phyloP scores from a whole-genome alignment of 768 basidiomycete species.

The Epithele typhae region DNA sequence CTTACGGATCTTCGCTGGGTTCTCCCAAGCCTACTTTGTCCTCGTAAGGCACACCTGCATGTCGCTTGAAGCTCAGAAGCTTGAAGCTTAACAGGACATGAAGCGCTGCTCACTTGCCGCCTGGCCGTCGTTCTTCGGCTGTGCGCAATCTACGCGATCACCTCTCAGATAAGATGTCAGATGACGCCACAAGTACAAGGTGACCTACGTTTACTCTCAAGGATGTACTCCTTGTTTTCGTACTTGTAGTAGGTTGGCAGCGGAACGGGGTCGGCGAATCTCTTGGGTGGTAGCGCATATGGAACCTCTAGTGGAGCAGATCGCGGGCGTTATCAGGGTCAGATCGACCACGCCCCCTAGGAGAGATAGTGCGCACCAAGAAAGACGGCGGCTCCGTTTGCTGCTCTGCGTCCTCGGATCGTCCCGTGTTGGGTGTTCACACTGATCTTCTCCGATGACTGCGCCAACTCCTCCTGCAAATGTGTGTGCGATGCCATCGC shows the following conservation, averaged over 20 bases:
- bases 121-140: constrained; percentile 65
- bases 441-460: constrained; percentile 36
- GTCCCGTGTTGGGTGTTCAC: constrained; percentile 53
- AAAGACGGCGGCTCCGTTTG: constrained; percentile 59
- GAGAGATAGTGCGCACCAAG: constrained; percentile 41
- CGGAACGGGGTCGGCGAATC: constrained; percentile 60
- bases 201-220: constrained; percentile 51
- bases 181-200: too few relatives aligned
- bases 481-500: constrained; percentile 30
- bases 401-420: constrained; percentile 54
- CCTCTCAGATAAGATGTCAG: neutral
- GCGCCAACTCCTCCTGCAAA: constrained; percentile 51
- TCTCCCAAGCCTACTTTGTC: constrained; percentile 64
- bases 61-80: neutral
- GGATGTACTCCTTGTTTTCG: constrained; percentile 54
- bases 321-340: neutral
- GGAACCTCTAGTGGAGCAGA: constrained; percentile 52
- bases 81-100: neutral
- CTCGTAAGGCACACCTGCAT: constrained; percentile 40
- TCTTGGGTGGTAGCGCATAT: constrained; percentile 59
- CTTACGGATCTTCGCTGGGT: constrained; percentile 68
- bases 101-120: constrained; percentile 37
- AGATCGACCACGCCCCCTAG: neutral
- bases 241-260: constrained; percentile 55
- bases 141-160: constrained; percentile 44